phyloP scores from a whole-genome alignment of 441 rosid genomes.

The Syzygium malaccense region DNA sequence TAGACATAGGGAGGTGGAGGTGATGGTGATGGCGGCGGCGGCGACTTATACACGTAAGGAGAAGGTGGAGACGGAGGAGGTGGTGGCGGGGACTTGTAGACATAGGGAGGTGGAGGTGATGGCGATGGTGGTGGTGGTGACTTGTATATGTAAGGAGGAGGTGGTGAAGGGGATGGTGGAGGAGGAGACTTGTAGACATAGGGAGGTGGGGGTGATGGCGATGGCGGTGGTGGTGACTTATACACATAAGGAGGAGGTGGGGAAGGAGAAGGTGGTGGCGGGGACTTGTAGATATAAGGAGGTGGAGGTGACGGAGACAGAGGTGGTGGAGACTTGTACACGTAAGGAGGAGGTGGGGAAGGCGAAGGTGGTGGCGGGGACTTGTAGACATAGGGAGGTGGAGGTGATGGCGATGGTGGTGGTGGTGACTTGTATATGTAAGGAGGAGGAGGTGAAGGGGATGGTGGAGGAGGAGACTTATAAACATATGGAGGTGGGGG shows the following conservation, averaged over 20 bases:
- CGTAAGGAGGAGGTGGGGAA: background rate
- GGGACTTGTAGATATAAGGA: background rate
- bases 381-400: background rate
- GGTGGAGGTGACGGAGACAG: background rate
- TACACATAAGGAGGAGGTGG: background rate
- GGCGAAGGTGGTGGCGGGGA: background rate
- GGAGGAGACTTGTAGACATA: background rate
- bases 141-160: background rate
- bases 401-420: background rate
- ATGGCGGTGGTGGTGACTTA: accelerated
- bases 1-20: accelerated
- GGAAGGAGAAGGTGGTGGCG: background rate
- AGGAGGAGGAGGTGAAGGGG: background rate
- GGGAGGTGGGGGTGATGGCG: background rate
- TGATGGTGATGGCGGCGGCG: accelerated
- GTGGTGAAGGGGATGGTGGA: background rate
- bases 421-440: background rate
- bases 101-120: background rate
- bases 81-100: background rate
- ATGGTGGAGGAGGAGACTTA: background rate
- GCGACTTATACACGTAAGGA: accelerated
- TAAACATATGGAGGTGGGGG: background rate
- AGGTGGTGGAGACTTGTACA: background rate
- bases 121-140: background rate
- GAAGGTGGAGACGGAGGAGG: accelerated